Percentiles rank a stretch among this genome's conserved stretches.
Evolutionary conservation across 1,284 basidiomycete species (phyloP).

Genomic region (Ganoderma meredithae): DNA sequence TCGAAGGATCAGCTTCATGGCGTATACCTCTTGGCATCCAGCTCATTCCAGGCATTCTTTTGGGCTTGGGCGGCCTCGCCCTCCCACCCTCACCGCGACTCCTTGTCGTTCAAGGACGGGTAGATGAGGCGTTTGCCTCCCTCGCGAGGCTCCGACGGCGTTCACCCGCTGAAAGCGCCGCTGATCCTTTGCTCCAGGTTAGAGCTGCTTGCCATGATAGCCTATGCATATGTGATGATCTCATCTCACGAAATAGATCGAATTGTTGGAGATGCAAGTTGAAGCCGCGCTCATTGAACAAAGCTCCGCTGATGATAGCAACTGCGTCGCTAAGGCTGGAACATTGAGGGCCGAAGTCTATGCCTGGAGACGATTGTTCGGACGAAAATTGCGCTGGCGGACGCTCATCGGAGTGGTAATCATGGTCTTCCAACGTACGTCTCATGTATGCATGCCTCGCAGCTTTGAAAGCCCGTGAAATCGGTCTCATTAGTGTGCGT

Average conservation of each 20-base stretch:
- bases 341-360: conserved; percentile 48
- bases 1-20: conserved; percentile 72
- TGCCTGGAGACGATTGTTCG: conserved; percentile 65
- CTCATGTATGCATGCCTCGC: not conserved
- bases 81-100: conserved; percentile 80
- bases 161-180: conserved; percentile 44
- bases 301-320: conserved; percentile 31
- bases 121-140: conserved; percentile 48
- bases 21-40: conserved; percentile 79
- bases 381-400: conserved; percentile 57
- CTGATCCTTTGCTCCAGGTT: conserved; percentile 64
- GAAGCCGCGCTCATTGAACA: conserved; percentile 60
- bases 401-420: conserved; percentile 74
- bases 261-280: conserved; percentile 76
- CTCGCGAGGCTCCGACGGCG: conserved; percentile 62
- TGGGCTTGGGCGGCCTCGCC: conserved; percentile 67
- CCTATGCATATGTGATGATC: not conserved
- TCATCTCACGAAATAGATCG: conserved; percentile 53
- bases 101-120: conserved; percentile 62
- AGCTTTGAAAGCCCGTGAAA: conserved; percentile 7
- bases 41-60: conserved; percentile 70
- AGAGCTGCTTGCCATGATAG: conserved; percentile 16
- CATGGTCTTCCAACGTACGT: conserved; percentile 83
- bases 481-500: not conserved
- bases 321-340: conserved; percentile 29